phyloP scores from a whole-genome alignment of 148 eudicot genomes.

The Pouteria glomerata region DNA sequence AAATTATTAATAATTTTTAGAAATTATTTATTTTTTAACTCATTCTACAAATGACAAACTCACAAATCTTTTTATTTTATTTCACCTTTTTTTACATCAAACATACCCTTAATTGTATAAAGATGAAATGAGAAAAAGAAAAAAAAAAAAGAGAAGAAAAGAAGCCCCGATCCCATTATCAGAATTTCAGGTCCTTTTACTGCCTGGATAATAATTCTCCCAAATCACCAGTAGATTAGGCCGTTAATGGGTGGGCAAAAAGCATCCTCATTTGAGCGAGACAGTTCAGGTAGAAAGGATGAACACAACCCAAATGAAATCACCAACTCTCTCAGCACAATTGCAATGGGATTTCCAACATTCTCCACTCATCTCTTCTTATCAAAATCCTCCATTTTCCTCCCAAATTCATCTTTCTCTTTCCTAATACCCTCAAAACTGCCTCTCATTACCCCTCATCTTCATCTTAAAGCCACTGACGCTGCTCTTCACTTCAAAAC shows the following conservation, averaged over 20 bases:
- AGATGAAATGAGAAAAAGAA: no score
- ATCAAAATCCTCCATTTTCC: neutral
- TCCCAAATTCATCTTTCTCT: constrained; percentile 11
- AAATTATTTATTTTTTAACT: no score
- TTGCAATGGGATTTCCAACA: constrained; percentile 15
- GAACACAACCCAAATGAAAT: neutral
- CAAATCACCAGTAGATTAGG: neutral
- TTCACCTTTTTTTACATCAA: no score
- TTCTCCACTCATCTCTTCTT: constrained; percentile 9
- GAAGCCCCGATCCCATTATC: no score
- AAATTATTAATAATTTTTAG: no score
- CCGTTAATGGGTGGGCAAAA: neutral
- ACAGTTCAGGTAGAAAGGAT: neutral
- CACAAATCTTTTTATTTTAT: no score
- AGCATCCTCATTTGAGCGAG: neutral
- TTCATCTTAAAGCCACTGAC: neutral
- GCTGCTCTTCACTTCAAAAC: constrained; percentile 1
- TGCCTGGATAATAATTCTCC: no score
- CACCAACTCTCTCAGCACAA: neutral
- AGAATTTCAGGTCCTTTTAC: no score
- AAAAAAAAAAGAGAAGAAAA: no score
- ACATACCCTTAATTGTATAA: no score
- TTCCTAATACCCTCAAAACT: constrained; percentile 10
- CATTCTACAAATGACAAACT: no score
- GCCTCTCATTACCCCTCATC: constrained; percentile 4